Evolutionary conservation across 140 eudicot species (phyloP).

Genomic region (Cichorium intybus): DNA sequence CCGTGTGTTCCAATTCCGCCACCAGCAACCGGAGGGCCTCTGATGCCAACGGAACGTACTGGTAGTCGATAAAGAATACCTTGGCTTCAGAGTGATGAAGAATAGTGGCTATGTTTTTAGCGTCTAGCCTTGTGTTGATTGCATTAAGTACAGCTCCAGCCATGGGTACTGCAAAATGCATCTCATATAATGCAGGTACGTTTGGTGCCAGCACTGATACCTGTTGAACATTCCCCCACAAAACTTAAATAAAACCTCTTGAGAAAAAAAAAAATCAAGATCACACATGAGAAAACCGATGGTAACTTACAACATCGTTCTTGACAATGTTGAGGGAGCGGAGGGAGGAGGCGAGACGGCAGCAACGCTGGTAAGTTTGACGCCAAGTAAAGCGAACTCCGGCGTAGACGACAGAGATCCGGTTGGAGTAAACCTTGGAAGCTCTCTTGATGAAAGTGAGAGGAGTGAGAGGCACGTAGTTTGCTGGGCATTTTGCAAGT

Average conservation of each 20-base stretch:
- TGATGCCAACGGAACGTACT: constrained; percentile 36
- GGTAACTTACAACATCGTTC: constrained; percentile 60
- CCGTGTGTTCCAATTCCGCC: neutral
- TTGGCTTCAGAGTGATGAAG: constrained; percentile 68
- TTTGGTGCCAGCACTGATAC: constrained; percentile 79
- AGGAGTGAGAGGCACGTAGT: constrained; percentile 64
- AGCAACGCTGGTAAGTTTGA: constrained; percentile 61
- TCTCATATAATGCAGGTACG: too few species aligned
- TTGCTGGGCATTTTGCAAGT: constrained; percentile 55
- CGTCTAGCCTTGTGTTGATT: constrained; percentile 62
- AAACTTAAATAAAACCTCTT: too few species aligned
- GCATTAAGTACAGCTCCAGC: constrained; percentile 75
- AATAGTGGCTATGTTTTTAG: constrained; percentile 52
- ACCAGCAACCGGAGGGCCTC: constrained; percentile 42
- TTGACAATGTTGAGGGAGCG: constrained; percentile 44
- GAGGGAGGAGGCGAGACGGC: constrained; percentile 70
- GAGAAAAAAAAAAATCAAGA: neutral
- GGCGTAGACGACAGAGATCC: constrained; percentile 52
- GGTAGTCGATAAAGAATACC: constrained; percentile 54
- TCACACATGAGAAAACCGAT: too few species aligned
- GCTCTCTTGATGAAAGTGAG: constrained; percentile 78
- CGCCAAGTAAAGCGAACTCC: constrained; percentile 55
- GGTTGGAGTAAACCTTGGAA: constrained; percentile 42
- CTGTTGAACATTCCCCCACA: constrained; percentile 28
- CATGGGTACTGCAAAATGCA: too few species aligned